Evolutionary conservation across 192 early-diverging fungal genomes (phyloP).

Genomic region (Entophlyctis helioformis): DNA sequence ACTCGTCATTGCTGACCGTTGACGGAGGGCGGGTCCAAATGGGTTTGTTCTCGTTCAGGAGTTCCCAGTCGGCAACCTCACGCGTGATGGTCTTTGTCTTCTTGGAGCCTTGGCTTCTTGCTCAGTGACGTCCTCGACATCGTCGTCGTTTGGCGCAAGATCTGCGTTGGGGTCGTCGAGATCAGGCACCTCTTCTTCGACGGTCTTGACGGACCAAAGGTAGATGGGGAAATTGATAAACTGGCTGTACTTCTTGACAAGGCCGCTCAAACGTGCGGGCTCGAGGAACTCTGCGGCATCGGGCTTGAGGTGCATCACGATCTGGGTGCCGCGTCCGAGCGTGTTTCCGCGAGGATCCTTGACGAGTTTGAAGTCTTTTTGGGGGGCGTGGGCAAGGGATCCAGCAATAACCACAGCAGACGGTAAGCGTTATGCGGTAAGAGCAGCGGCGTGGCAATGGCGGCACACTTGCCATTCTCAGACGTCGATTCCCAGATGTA

Average conservation of each 20-base stretch:
- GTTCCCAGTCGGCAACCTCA: constrained; percentile 56
- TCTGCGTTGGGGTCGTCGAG: constrained; percentile 22
- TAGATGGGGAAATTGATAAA: constrained; percentile 99
- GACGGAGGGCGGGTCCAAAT: constrained; percentile 81
- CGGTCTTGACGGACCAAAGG: constrained; percentile 51
- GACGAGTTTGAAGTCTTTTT: constrained; percentile 65
- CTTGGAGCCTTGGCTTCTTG: constrained; percentile 19
- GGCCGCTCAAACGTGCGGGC: constrained; percentile 42
- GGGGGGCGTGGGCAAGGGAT: too few species aligned
- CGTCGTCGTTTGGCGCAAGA: constrained; percentile 41
- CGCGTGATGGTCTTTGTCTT: constrained; percentile 44
- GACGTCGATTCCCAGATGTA: constrained; percentile 91
- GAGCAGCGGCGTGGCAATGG: neutral
- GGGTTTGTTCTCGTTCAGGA: constrained; percentile 84
- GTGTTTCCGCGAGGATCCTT: constrained; percentile 85
- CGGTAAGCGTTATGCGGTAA: too few species aligned
- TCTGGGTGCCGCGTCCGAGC: constrained; percentile 88
- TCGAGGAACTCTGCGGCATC: constrained; percentile 77
- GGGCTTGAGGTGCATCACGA: constrained; percentile 81
- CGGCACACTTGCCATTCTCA: constrained; percentile 41
- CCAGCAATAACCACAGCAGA: too few species aligned
- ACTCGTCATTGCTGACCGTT: constrained; percentile 68
- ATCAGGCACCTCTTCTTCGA: constrained; percentile 41
- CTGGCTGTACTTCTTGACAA: constrained; percentile 85
- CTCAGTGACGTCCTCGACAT: constrained; percentile 41